phyloP scores from a whole-genome alignment of 768 basidiomycete genomes.

The Astraeus odoratus region DNA sequence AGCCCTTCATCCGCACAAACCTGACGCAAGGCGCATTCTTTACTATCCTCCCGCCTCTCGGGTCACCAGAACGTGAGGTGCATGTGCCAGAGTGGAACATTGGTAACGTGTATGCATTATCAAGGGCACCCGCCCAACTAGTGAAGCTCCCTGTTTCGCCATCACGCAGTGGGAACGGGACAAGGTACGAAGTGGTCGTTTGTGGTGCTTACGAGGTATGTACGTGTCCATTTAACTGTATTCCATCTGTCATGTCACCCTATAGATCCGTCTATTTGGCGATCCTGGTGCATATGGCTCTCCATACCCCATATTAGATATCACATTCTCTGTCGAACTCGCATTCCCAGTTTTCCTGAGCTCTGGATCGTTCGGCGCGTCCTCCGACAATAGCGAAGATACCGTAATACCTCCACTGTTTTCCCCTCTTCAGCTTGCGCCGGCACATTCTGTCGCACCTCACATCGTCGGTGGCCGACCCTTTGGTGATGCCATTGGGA shows the following conservation, averaged over 20 bases:
- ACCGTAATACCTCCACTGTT: no score
- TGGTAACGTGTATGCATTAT: slow-evolving; percentile 82
- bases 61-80: slow-evolving; percentile 20
- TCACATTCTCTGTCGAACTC: neutral
- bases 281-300: slow-evolving; percentile 45
- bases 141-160: slow-evolving; percentile 45
- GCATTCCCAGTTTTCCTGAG: neutral
- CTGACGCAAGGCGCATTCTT: slow-evolving; percentile 74
- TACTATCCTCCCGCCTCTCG: slow-evolving; percentile 46
- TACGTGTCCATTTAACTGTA: neutral
- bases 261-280: slow-evolving; percentile 77
- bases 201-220: slow-evolving; percentile 79
- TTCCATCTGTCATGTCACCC: neutral
- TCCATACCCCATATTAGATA: slow-evolving; percentile 43
- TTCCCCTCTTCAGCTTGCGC: slow-evolving; percentile 36
- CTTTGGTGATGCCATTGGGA: slow-evolving; percentile 63
- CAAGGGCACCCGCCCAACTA: slow-evolving; percentile 40
- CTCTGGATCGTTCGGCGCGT: no score
- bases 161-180: slow-evolving; percentile 26
- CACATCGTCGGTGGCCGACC: slow-evolving; percentile 73
- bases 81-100: slow-evolving; percentile 55
- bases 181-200: slow-evolving; percentile 61
- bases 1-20: slow-evolving; percentile 50
- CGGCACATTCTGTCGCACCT: slow-evolving; percentile 48
- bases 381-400: no score